Evolutionary conservation across 2,329 filamentous ascomycete species (phyloP).

Genomic region (Colletotrichum tabaci): DNA sequence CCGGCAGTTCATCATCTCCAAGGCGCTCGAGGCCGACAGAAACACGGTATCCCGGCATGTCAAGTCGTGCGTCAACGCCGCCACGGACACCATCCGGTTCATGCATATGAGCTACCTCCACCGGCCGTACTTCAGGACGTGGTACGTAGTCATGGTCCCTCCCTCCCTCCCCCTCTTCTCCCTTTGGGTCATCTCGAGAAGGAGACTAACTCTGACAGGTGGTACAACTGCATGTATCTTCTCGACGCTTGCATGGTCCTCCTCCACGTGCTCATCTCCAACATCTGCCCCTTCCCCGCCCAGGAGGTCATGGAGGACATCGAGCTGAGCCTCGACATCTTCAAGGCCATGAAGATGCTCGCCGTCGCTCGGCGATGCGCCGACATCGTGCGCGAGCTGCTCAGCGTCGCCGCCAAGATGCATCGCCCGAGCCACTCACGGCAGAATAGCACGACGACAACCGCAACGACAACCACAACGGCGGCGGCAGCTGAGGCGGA

Average conservation of each 20-base stretch:
- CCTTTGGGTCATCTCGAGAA: too few species aligned
- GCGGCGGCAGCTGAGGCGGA: background rate
- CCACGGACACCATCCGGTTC: conserved; percentile 34
- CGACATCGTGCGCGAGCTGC: conserved; percentile 36
- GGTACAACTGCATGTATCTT: conserved; percentile 42
- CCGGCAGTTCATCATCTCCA: conserved; percentile 35
- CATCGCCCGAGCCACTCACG: background rate
- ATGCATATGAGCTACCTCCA: conserved; percentile 41
- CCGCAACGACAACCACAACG: fast-evolving
- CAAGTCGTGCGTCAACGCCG: conserved; percentile 23
- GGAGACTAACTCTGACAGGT: conserved; percentile 6
- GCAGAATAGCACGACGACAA: background rate
- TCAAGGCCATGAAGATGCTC: conserved; percentile 41
- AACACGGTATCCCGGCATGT: conserved; percentile 30
- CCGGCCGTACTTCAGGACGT: conserved; percentile 37
- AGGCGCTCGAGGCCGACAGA: conserved; percentile 25
- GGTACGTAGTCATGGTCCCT: background rate
- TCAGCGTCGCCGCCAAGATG: conserved; percentile 21
- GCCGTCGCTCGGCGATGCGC: conserved; percentile 37
- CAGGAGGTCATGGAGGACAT: conserved; percentile 37
- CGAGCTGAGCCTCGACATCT: conserved; percentile 40
- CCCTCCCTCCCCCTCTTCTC: too few species aligned
- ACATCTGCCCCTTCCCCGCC: conserved; percentile 32
- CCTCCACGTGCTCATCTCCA: conserved; percentile 38
- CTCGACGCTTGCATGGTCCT: conserved; percentile 40